phyloP scores from a whole-genome alignment of 441 rosid species.

The Adansonia grandidieri region DNA sequence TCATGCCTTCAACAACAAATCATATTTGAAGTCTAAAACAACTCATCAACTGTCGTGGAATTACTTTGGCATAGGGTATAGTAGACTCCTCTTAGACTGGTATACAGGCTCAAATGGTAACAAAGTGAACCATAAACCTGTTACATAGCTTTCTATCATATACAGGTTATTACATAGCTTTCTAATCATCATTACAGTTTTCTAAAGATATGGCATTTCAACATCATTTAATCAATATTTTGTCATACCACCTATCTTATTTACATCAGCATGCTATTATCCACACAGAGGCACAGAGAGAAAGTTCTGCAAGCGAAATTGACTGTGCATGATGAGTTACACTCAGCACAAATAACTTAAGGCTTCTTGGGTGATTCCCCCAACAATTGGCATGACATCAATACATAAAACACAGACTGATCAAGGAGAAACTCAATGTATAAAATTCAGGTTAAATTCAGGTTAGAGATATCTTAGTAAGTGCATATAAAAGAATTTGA shows the following conservation, averaged over 20 bases:
- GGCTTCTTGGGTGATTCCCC: not conserved
- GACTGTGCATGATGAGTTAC: not conserved
- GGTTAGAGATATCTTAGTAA: not conserved
- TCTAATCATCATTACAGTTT: not conserved
- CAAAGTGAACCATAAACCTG: not conserved
- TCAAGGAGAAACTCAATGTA: not conserved
- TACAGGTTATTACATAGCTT: not conserved
- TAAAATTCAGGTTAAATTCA: not conserved
- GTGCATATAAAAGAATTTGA: not conserved
- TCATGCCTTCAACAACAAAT: conserved; percentile 4
- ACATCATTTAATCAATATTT: not conserved
- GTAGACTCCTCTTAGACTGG: not conserved
- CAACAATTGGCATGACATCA: not conserved
- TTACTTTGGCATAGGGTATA: conserved; percentile 1
- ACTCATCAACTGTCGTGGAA: not conserved
- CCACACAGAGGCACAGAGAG: not conserved
- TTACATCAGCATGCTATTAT: not conserved
- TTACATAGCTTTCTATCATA: not conserved
- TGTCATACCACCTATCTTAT: not conserved
- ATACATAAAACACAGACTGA: not conserved
- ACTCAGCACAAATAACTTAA: not conserved
- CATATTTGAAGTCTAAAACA: conserved; percentile 2
- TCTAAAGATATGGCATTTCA: conserved; percentile 2
- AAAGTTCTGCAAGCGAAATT: not conserved
- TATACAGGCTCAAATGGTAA: not conserved